Evolutionary conservation across 2,329 filamentous ascomycete species (phyloP).

Genomic region (Rasamsonia emersonii): DNA sequence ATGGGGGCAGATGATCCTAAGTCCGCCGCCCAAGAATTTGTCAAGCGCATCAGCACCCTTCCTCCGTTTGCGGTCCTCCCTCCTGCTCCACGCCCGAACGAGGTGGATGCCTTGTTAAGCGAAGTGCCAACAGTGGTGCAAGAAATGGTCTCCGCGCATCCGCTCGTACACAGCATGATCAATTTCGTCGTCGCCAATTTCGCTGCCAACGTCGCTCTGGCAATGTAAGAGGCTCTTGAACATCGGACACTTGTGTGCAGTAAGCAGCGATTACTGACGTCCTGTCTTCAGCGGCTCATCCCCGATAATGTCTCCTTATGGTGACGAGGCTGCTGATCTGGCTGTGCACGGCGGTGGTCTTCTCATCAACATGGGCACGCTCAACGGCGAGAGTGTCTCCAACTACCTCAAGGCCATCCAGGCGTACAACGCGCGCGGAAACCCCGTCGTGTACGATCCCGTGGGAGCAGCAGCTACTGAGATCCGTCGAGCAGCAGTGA

Average conservation of each 20-base stretch:
- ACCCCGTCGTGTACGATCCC: conserved; percentile 77
- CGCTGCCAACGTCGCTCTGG: conserved; percentile 80
- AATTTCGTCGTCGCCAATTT: conserved; percentile 95
- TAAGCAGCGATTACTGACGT: conserved; percentile 11
- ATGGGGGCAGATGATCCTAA: conserved; percentile 63
- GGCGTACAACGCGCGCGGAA: conserved; percentile 70
- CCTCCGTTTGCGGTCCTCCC: conserved; percentile 25
- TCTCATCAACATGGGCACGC: conserved; percentile 91
- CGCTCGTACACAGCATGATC: conserved; percentile 93
- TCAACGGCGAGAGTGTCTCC: conserved; percentile 62
- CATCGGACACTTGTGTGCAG: background rate
- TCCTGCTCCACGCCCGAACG: conserved; percentile 18
- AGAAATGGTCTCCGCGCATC: conserved; percentile 54
- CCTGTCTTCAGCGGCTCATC: conserved; percentile 58
- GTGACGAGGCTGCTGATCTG: conserved; percentile 73
- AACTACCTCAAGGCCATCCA: conserved; percentile 66
- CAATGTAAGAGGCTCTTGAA: conserved; percentile 41
- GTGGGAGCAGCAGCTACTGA: conserved; percentile 81
- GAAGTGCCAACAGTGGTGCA: conserved; percentile 45
- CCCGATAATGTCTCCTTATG: conserved; percentile 90
- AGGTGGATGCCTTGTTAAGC: conserved; percentile 21
- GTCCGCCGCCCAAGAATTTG: conserved; percentile 52
- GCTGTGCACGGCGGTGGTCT: conserved; percentile 66
- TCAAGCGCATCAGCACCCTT: conserved; percentile 42
- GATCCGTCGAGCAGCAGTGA: conserved; percentile 62